Evolutionary conservation across 352 stramenopile species (phyloP), one percentile per base, ranked within the genome.

Genomic region (Phytophthora ohioensis): DNA sequence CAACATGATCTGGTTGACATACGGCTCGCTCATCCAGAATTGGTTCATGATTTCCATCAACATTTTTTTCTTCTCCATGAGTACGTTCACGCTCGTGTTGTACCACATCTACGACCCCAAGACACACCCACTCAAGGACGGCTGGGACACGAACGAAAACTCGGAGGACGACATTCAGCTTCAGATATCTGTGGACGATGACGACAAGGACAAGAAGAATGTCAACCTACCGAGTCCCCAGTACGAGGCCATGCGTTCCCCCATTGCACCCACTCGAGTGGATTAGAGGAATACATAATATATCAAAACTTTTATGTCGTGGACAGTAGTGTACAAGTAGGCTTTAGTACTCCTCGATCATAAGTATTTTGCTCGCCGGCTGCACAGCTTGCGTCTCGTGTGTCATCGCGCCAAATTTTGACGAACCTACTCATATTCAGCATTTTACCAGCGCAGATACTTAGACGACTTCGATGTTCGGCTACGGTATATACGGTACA

Each of bases 1-100:
- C 69, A 85, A 79, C 60, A 71, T 78, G 10, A 76, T 86, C 7
- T 90, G 82, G 82, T 61, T 88, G 30, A 74, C 79, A 34, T 88
- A 84, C 51, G 80, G 79, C 36, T 51, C 57, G 10, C 41, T 80
- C 30, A 71, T 75, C 45, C n/a, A 52, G 30, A 78, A 80, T 57
- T 78, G 64, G 69, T 72, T 81, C 51, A 73, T 77, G 64, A 77
- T 80, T 32, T 75, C 72, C 49, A 75, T 72, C 43, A 80, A 80
- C 59, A 73, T 69, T 38, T 73, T 80, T 64, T 80, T 73, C 59
- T 69, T 80, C 38, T 43, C 68, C 17, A 73, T 80, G 49, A 73
- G 53, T 49, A 73, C 67, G 10, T 72, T 71, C 41, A 76, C 68
- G 51, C 59, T 78, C 2, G 58, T 80, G 6, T 15, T 80, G 49